Conservation (phyloP, 345 rosid genomes). For the Eucalyptus curtisii region DNA sequence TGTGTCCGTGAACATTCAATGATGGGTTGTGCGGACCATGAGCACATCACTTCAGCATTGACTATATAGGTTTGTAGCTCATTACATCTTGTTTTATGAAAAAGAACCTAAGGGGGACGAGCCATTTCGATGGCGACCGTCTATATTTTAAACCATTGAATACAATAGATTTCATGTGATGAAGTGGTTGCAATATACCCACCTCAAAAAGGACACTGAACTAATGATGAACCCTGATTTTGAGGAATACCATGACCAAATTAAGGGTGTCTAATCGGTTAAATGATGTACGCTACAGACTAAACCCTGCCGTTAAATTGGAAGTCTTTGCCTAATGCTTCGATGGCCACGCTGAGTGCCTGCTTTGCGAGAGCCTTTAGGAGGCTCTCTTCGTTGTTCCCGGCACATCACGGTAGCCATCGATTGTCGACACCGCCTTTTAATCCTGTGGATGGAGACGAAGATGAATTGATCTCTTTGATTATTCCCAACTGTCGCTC, state of each 20-base stretch:
- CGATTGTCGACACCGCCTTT: conserved; percentile 19
- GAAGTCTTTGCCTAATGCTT: conserved; percentile 37
- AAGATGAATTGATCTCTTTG: not conserved
- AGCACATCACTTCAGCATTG: too few species aligned
- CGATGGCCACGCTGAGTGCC: conserved; percentile 1
- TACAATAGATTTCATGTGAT: too few species aligned
- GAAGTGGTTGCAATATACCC: too few species aligned
- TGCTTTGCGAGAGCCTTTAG: conserved; percentile 31
- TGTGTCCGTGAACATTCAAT: too few species aligned
- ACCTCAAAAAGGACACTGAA: not conserved
- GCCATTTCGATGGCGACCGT: too few species aligned
- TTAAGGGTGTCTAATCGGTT: not conserved
- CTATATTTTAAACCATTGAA: too few species aligned
- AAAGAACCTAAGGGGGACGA: too few species aligned
- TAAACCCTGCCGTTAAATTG: conserved; percentile 49
- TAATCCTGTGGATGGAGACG: conserved; percentile 7
- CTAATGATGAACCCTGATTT: not conserved
- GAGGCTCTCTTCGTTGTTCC: conserved; percentile 33
- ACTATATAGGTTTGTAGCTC: too few species aligned
- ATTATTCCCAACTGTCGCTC: not conserved
- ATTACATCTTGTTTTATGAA: accelerated
- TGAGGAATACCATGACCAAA: not conserved
- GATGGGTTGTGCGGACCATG: too few species aligned
- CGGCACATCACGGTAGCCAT: conserved; percentile 36
- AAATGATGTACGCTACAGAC: not conserved